Base-by-base conservation (phyloP, 192 early-diverging fungal genomes). In the Phycomyces blakesleeanus region DNA sequence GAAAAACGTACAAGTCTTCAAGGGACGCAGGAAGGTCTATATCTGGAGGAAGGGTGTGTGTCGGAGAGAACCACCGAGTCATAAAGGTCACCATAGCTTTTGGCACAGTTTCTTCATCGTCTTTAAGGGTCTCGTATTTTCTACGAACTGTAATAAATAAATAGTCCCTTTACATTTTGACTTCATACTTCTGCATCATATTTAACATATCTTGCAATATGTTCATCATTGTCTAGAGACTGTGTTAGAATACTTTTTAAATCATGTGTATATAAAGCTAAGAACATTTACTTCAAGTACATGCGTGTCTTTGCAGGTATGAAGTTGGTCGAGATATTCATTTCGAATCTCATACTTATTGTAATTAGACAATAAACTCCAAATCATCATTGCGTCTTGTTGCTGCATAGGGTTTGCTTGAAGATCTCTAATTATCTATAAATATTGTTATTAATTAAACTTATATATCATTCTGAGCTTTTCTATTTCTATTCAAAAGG, bases 301-400 rank as follows among this genome's bases (percentile, higher is more conserved):
- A 16, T 18, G 38, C 8, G 65, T 59, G 34, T 78, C 74, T 18
- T 70, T 74, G 34, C 73, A 34, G 26, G 55, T 64, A 5, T 64
- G 40, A 12, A 84, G 37, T 40, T 64, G 56, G n/a, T 51, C 16
- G 11, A 84, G 63, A 49, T 82, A 80, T 15, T 72, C 74, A 55
- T 84, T 84, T 40, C 65, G 66, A 5, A 61, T 66, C 59, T 84
- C 82, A 27, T 82, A 76, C 40, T 82, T 84, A 64, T 84, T 84
- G 61, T 82, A 84, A 60, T 81, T 84, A 20, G 80, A 68, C 57
- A 84, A 60, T n/a, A 84, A 56, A 9, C 68, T 72, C 56, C 81
- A 61, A 47, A 84, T 26, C 42, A 76, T 71, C 27, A 80, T 66
- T 8, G 76, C 63, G 49, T 79, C 63, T 20, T 59, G 60, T 9